phyloP scores from a whole-genome alignment of 2,329 filamentous ascomycete species.

The Aspergillus neotritici region DNA sequence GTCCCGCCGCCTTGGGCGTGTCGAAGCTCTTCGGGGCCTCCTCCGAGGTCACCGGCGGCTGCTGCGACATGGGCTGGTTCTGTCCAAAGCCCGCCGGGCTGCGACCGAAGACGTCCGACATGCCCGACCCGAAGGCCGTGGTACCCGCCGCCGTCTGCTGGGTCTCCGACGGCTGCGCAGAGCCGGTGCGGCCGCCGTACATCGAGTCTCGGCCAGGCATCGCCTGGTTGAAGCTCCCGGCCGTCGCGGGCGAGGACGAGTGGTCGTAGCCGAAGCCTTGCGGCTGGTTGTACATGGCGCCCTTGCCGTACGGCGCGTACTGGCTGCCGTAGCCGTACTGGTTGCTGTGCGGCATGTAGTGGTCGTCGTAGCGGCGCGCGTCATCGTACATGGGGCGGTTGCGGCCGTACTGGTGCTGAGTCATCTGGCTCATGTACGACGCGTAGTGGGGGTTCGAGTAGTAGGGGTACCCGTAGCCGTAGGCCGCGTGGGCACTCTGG shows the following conservation, averaged over 20 bases:
- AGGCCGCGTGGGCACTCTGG: conserved; percentile 46
- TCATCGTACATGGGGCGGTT: conserved; percentile 48
- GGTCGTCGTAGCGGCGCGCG: conserved; percentile 45
- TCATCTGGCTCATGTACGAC: conserved; percentile 55
- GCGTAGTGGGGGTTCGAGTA: conserved; percentile 59
- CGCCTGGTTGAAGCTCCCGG: conserved; percentile 41
- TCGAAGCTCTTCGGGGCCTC: conserved; percentile 54
- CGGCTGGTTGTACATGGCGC: conserved; percentile 59
- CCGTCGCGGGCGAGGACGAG: conserved; percentile 58
- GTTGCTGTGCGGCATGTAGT: conserved; percentile 42
- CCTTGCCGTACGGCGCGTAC: conserved; percentile 51
- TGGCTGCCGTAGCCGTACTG: conserved; percentile 53
- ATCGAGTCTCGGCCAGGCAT: conserved; percentile 50
- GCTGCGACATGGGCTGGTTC: conserved; percentile 49
- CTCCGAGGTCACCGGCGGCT: conserved; percentile 44
- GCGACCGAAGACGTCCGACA: conserved; percentile 57
- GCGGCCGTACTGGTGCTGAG: conserved; percentile 42
- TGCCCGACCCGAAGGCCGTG: conserved; percentile 46
- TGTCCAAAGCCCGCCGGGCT: conserved; percentile 53
- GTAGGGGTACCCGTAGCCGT: conserved; percentile 57
- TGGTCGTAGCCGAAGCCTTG: conserved; percentile 61
- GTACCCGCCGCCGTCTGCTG: conserved; percentile 46
- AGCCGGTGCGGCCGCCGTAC: conserved; percentile 54
- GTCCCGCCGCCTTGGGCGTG: conserved; percentile 52
- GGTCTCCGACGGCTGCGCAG: conserved; percentile 51